Base-by-base conservation (phyloP, 2,329 filamentous ascomycete species). In the Fusarium buxicola region DNA sequence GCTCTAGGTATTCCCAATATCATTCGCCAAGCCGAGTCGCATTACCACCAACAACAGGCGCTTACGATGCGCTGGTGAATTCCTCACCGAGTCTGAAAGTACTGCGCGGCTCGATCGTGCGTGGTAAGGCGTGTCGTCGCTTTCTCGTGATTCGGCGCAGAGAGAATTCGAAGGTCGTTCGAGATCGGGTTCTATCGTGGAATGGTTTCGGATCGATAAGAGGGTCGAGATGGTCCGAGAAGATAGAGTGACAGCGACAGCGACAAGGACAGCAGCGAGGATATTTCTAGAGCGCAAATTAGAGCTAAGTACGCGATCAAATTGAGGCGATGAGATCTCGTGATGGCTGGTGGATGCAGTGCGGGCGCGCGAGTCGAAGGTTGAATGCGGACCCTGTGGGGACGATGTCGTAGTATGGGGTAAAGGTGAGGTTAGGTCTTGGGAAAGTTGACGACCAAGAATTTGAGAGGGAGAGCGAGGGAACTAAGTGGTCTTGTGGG, bases 321-420 rank as follows among this genome's bases (percentile, higher is more conserved):
- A 31, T 45, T 36, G 38, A 51, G 52, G 46, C 44, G 46, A 50
- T 21, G 45, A 53, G 28, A n/a, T 59, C 31, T 61, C 41, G 45
- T 54, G 25, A 52, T 49, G 35, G 50, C 45, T 24, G 52, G 31
- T 32, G 34, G 38, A 27, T 56, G 60, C 31, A 48, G 41, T 48
- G 55, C 34, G 59, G 50, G 46, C 45, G 49, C 51, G 55, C 45
- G 53, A 50, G 36, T 36, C 45, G 58, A 40, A 30, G 44, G 46
- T 60, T 45, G 54, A 52, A 50, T 55, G 64, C 64, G 63, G 67
- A 62, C 46, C 66, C 63, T 68, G 69, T 71, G 69, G 69, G 58
- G 69, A 66, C 53, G 27, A 38, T 28, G 53, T 55, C 45, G 43
- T 55, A 71, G 58, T 71, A 71, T 71, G 69, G 69, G 69, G 69